phyloP scores from a whole-genome alignment of 1,139 yeast genomes.

The Scheffersomyces cryptocercus region DNA sequence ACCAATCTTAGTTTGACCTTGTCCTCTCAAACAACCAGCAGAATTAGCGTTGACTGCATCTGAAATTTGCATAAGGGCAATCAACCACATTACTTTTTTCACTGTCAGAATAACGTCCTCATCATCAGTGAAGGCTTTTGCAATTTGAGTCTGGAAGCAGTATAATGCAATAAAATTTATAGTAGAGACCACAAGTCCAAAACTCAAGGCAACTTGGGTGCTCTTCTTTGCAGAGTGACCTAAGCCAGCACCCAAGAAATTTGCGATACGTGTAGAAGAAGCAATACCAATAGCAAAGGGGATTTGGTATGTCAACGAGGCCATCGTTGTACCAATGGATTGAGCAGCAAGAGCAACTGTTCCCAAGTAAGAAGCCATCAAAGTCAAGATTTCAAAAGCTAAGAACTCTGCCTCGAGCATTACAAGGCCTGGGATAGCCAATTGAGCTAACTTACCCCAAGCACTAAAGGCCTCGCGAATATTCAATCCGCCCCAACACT shows the following conservation, averaged over 20 bases:
- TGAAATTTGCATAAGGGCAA: slow-evolving; percentile 56
- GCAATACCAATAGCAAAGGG: slow-evolving; percentile 66
- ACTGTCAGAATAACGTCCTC: slow-evolving; percentile 42
- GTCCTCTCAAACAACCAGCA: slow-evolving; percentile 62
- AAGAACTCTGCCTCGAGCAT: slow-evolving; percentile 76
- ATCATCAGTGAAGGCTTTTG: slow-evolving; percentile 42
- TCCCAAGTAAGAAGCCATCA: slow-evolving; percentile 60
- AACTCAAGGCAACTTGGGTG: slow-evolving; percentile 45
- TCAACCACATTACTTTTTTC: slow-evolving; percentile 48
- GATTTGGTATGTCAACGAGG: slow-evolving; percentile 51
- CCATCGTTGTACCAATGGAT: slow-evolving; percentile 58
- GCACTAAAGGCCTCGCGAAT: slow-evolving; percentile 33
- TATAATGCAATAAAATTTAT: slow-evolving; percentile 42
- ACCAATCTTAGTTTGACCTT: slow-evolving; percentile 60
- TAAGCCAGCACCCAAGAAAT: slow-evolving; percentile 57
- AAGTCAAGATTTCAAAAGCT: slow-evolving; percentile 71
- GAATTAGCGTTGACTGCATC: slow-evolving; percentile 61
- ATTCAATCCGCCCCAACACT: slow-evolving; percentile 32
- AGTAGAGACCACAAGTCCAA: slow-evolving; percentile 44
- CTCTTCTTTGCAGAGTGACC: slow-evolving; percentile 46
- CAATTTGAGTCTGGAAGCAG: slow-evolving; percentile 38
- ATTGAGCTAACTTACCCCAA: slow-evolving; percentile 48
- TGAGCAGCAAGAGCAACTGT: slow-evolving; percentile 59
- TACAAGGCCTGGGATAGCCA: slow-evolving; percentile 69
- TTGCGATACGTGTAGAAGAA: slow-evolving; percentile 59